Base-by-base conservation (phyloP, 1,284 basidiomycete genomes). In the Fistulinella cinereoalba region DNA sequence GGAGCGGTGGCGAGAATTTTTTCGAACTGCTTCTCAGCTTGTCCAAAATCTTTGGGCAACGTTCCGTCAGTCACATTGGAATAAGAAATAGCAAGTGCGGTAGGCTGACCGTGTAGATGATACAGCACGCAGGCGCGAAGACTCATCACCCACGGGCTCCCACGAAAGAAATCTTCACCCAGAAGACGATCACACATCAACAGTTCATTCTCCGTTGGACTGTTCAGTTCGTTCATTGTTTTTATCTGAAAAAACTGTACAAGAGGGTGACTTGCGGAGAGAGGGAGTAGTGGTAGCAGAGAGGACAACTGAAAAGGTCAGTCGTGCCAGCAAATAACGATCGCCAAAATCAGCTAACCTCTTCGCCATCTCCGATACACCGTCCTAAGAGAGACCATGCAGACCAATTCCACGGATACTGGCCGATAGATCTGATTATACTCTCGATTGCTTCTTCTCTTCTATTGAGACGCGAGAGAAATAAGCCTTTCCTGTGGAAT, bases 401-500 rank as follows among this genome's bases (percentile, higher is more conserved):
- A 22, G 90, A 91, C 96, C 97, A 99, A 64, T 98, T 98, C 85
- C 93, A 99, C 8, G 92, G 87, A 60, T 88, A 92, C 4, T 76
- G 74, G 41, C 80, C 76, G 40, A 98, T 84, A 6, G 92, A 95
- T 27, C 82, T 68, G 16, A 97, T 71, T 8, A 85, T 79, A 54
- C 76, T 82, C 60, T 94, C 92, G 28, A 96, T 88, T 0, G 96
- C 93, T 61, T 92, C 89, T 52, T 91, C 84, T 34, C 90, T 79
- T 53, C 87, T 76, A 39, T 81, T 81, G 45, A 95, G 70, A 13
- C 91, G 83, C 44, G 81, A 83, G 41, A 93, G 77, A 53, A 96
- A 83, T 9, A 96, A 67, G 0, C 86, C 86, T 62, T 92, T 88
- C 46, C 88, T 92, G 56, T 47, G 38, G 29, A 37, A 36, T 29